Conservation (phyloP, 2,329 filamentous ascomycete species). For the Fusarium sp. region DNA sequence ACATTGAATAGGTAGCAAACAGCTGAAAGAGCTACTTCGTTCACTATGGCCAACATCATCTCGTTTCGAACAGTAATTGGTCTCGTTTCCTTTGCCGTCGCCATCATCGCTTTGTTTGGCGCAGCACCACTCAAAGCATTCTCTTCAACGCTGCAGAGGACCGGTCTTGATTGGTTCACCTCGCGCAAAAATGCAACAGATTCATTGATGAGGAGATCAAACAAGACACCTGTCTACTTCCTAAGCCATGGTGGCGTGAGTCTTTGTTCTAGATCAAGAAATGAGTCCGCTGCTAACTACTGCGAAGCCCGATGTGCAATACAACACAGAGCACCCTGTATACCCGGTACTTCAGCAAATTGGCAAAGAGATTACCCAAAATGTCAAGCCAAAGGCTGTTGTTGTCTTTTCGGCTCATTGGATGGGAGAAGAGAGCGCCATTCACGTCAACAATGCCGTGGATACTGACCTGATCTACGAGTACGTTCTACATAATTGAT, state of each 20-base stretch:
- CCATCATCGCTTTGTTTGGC: constrained; percentile 40
- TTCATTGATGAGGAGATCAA: background rate
- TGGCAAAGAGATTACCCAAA: constrained; percentile 75
- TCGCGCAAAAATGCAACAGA: constrained; percentile 21
- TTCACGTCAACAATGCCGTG: constrained; percentile 74
- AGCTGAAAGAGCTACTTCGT: constrained; percentile 1
- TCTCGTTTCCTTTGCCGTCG: constrained; percentile 37
- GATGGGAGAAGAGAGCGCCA: constrained; percentile 67
- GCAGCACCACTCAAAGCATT: constrained; percentile 39
- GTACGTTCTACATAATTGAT: constrained; percentile 47
- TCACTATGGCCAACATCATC: constrained; percentile 38
- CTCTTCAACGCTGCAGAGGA: constrained; percentile 40
- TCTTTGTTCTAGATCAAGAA: background rate
- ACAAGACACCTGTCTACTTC: constrained; percentile 58
- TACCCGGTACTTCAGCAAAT: constrained; percentile 72
- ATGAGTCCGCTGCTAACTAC: background rate
- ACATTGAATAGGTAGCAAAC: background rate
- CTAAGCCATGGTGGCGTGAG: constrained; percentile 63
- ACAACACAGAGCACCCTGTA: constrained; percentile 74
- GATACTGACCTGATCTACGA: constrained; percentile 77
- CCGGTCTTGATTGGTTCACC: constrained; percentile 28
- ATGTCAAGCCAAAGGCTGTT: constrained; percentile 76
- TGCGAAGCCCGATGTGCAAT: constrained; percentile 71
- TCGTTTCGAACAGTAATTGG: constrained; percentile 38
- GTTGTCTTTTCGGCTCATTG: constrained; percentile 84